phyloP scores from a whole-genome alignment of 2,329 filamentous ascomycete genomes.

The Hymenoscyphus fructigenus region DNA sequence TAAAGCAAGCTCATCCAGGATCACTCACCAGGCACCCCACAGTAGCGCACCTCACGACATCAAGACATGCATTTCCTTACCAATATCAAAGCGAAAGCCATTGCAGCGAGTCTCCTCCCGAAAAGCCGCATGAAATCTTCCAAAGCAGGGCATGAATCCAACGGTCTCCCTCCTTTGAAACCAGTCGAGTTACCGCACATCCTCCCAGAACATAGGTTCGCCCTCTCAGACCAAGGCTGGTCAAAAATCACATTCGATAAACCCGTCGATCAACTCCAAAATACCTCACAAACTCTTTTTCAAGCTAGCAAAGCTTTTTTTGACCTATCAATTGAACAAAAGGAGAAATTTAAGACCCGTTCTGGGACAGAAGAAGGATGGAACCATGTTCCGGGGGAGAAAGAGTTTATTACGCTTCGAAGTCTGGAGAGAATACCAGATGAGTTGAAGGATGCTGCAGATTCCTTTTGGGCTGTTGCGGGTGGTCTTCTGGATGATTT shows the following conservation, averaged over 20 bases:
- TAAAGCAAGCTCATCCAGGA: not conserved
- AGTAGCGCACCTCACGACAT: not conserved
- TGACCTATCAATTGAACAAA: constrained; percentile 24
- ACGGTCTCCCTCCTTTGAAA: constrained; percentile 14
- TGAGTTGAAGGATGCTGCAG: constrained; percentile 22
- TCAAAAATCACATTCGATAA: constrained; percentile 23
- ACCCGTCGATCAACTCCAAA: constrained; percentile 20
- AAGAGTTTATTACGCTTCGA: constrained; percentile 32
- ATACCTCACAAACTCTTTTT: constrained; percentile 23
- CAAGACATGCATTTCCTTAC: constrained; percentile 4
- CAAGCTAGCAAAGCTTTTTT: constrained; percentile 29
- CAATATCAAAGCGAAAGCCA: constrained; percentile 4
- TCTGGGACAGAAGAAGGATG: constrained; percentile 30
- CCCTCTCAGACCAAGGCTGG: constrained; percentile 29
- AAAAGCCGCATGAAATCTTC: not conserved
- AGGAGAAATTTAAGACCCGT: constrained; percentile 23
- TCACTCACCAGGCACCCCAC: not conserved
- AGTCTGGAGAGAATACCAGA: constrained; percentile 21
- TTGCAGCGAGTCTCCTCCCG: not conserved
- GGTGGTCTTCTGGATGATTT: constrained; percentile 24
- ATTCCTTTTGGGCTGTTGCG: constrained; percentile 24
- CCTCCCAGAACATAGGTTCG: constrained; percentile 20
- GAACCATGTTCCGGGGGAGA: constrained; percentile 30
- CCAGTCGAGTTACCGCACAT: constrained; percentile 22
- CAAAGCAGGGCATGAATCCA: not conserved